Evolutionary conservation across 2,329 filamentous ascomycete genomes (phyloP), one percentile per base, ranked within the genome.

Genomic region (Aspergillus tamarii): DNA sequence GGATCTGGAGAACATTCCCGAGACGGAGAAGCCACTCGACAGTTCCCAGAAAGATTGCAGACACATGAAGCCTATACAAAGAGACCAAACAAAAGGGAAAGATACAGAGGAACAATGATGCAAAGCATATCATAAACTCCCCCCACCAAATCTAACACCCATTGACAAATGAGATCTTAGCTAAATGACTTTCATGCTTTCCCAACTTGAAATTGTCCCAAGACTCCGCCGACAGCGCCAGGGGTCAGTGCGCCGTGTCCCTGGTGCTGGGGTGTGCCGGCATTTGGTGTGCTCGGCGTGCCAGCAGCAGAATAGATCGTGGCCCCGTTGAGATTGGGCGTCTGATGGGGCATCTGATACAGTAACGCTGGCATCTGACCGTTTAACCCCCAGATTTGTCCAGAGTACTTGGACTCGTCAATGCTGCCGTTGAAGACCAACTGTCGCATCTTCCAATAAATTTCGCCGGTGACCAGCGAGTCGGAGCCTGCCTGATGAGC

Each of bases 401-500:
- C 93, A 7, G 91, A 83, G 69, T 96, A 93, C 70, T 96, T 84
- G 39, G 85, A 91, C 34, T 91, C 88, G 8, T 92, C 88, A 54
- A 97, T 91, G 28, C 88, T 85, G 65, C 91, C 91, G 71, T 91
- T 90, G 80, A 96, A 98, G 68, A 98, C 92, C 74, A 92, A 89
- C 75, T 93, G 90, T 64, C 90, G 88, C 84, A 98, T 91, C 73
- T 93, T 91, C 87, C 96, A 99, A 81, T 97, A 99, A 34, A 97
- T 93, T 71, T 91, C 90, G 56, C 95, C 95, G 0, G 95, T 99
- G 34, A 99, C 87, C 71, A 97, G 87, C 23, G 93, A 94, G 78
- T 99, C 95, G 0, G 92, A 96, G 32, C 94, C 95, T 45, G 94
- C 95, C 75, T 96, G 94, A 77, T 99, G 95, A 58, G 93, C 91